phyloP scores from a whole-genome alignment of 352 stramenopile species.

The Blastocystis sp. region DNA sequence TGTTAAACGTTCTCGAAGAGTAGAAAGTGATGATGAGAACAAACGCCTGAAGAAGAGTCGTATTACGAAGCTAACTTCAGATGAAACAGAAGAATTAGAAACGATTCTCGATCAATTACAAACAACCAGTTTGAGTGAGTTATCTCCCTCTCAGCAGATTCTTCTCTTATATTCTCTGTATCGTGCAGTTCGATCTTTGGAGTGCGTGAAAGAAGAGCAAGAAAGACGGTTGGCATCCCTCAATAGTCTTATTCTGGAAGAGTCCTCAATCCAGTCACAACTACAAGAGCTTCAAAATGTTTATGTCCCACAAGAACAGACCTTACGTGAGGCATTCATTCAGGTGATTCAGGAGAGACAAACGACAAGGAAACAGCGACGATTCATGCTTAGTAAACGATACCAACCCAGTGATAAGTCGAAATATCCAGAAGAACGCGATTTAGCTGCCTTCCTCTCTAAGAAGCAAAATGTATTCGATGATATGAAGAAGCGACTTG shows the following conservation, averaged over 20 bases:
- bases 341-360: not conserved
- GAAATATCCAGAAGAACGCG: not conserved
- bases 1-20: not conserved
- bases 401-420: conserved; percentile 14
- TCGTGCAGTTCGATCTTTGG: conserved; percentile 74
- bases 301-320: not conserved
- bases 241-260: not conserved
- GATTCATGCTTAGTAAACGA: not conserved
- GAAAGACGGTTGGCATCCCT: not conserved
- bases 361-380: not conserved
- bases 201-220: conserved; percentile 74
- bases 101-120: not conserved
- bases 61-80: not conserved
- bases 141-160: conserved; percentile 75
- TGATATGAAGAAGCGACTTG: conserved; percentile 14
- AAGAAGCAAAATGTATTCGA: not conserved
- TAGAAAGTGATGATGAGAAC: not conserved
- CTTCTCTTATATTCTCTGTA: conserved; percentile 76
- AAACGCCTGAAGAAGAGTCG: not conserved
- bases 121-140: not conserved
- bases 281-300: conserved; percentile 1
- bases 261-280: not conserved
- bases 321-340: not conserved
- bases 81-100: not conserved
- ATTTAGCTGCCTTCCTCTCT: not conserved